Percentiles rank a stretch among this genome's conserved stretches.
Evolutionary conservation across 176 grass and related monocot species (phyloP).

Genomic region (Lolium perenne): DNA sequence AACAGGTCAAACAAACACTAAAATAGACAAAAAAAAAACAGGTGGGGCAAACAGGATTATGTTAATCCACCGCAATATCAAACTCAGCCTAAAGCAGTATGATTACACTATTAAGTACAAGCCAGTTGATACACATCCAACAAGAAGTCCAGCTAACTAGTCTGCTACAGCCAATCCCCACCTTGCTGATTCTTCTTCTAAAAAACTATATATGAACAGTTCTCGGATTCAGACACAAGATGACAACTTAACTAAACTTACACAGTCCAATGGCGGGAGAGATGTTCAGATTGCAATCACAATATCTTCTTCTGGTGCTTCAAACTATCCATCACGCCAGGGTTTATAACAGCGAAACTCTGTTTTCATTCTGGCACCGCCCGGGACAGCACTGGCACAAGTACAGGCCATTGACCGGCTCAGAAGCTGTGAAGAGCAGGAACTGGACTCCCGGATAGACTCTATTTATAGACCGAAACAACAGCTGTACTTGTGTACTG

Average conservation of each 20-base stretch:
- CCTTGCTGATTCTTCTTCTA: background rate
- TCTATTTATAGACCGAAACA: background rate
- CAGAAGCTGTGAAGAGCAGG: conserved; percentile 4
- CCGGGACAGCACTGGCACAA: conserved; percentile 48
- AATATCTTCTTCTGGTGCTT: background rate
- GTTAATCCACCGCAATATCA: background rate
- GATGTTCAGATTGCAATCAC: conserved; percentile 6
- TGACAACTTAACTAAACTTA: conserved; percentile 7
- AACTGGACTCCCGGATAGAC: background rate
- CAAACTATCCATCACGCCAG: background rate
- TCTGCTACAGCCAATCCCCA: background rate
- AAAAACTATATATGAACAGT: conserved; percentile 34
- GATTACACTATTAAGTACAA: background rate
- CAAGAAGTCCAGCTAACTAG: background rate
- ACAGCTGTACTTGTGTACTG: background rate
- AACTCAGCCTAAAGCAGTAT: background rate
- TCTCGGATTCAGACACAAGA: conserved; percentile 11
- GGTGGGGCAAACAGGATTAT: background rate
- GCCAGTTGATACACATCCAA: conserved; percentile 18
- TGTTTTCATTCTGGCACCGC: conserved; percentile 43
- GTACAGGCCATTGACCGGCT: conserved; percentile 31
- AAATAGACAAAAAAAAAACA: background rate
- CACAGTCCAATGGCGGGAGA: background rate
- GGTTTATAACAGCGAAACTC: background rate
- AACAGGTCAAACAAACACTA: background rate